Conservation (phyloP, 208 protist genomes). For the Tritrichomonas foetus region DNA sequence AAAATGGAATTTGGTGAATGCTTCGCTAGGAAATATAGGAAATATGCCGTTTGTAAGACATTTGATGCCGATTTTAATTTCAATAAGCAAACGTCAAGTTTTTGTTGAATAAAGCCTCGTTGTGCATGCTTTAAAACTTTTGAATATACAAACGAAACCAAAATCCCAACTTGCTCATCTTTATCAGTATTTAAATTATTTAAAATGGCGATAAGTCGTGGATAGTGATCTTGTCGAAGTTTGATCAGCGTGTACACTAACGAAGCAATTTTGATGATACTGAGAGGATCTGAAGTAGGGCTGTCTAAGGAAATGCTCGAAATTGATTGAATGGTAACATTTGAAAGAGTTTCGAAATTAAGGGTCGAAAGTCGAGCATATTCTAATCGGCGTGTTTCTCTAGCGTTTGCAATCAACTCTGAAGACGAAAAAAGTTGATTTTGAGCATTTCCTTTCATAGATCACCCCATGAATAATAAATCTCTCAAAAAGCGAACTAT, state of each 20-base stretch:
- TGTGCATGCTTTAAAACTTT: neutral
- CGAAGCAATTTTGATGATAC: neutral
- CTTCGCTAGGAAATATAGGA: neutral
- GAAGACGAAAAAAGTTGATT: neutral
- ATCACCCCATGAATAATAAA: too few species aligned
- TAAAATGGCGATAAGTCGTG: neutral
- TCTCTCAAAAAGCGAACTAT: too few species aligned
- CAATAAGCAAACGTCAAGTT: neutral
- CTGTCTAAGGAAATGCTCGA: neutral
- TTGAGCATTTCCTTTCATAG: neutral
- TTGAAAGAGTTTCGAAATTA: neutral
- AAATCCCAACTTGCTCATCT: neutral
- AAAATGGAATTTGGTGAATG: neutral
- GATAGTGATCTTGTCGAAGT: neutral
- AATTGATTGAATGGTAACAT: neutral
- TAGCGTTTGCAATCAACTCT: neutral
- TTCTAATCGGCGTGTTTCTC: neutral
- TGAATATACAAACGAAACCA: neutral
- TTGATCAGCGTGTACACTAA: slow-evolving; percentile 9
- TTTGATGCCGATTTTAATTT: neutral
- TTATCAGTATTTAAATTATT: neutral
- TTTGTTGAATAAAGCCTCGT: neutral
- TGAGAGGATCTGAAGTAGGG: neutral
- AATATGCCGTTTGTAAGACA: neutral
- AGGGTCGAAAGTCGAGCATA: neutral